These are phyloP conservation scores for Pyrenula massariospora DNA, from an alignment of 495 filamentous ascomycete genomes.

Conservation along the genomic window DNA sequence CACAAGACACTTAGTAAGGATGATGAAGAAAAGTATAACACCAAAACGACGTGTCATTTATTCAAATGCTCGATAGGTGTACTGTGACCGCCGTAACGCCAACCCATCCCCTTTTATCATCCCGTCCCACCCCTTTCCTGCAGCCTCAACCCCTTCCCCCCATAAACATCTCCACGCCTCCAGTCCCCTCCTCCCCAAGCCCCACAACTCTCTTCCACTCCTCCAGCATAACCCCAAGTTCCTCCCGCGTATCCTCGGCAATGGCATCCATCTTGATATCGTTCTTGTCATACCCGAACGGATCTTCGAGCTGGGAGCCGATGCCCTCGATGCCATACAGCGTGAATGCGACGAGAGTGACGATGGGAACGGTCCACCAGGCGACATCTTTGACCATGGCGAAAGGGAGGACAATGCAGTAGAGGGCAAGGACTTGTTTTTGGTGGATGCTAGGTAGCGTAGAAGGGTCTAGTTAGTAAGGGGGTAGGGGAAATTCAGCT, in stretches of 20 bases:
- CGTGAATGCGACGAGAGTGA: slow-evolving; percentile 58
- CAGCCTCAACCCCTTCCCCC: slow-evolving; percentile 2
- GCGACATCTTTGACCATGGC: slow-evolving; percentile 60
- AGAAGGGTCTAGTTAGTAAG: not conserved
- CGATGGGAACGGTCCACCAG: slow-evolving; percentile 63
- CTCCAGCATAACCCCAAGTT: slow-evolving; percentile 50
- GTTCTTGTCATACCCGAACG: slow-evolving; percentile 63
- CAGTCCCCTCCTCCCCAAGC: not conserved
- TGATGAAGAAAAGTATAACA: too few relatives aligned
- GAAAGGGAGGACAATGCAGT: slow-evolving; percentile 61
- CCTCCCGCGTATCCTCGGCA: slow-evolving; percentile 51
- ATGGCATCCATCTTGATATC: slow-evolving; percentile 74
- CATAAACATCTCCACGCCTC: slow-evolving; percentile 14
- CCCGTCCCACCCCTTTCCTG: too few relatives aligned
- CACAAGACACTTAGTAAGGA: too few relatives aligned
- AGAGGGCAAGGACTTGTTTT: slow-evolving; percentile 64
- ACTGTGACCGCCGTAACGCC: too few relatives aligned
- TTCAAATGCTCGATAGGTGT: too few relatives aligned
- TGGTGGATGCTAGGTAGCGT: slow-evolving; percentile 69
- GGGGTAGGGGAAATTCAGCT: too few relatives aligned
- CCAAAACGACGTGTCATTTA: too few relatives aligned
- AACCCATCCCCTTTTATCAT: too few relatives aligned
- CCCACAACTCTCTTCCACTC: slow-evolving; percentile 44
- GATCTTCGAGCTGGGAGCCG: slow-evolving; percentile 62
- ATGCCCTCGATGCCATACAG: slow-evolving; percentile 68